phyloP scores from a whole-genome alignment of 1,139 yeast genomes.

The Debaryomyces coudertii region DNA sequence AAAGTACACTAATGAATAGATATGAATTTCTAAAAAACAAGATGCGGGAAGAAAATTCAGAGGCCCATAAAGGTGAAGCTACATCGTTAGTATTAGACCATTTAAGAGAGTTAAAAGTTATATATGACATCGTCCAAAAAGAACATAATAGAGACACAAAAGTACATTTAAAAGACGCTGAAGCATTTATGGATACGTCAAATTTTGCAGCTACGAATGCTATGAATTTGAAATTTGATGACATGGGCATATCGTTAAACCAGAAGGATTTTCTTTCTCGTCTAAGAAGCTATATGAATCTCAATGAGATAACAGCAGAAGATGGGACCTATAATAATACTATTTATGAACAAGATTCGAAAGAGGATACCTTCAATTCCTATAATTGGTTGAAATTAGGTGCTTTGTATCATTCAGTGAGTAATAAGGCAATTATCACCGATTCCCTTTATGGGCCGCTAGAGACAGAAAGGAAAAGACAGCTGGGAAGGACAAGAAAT shows the following conservation, averaged over 20 bases:
- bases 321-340: slow-evolving; percentile 18
- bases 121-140: slow-evolving; percentile 34
- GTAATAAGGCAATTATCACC: slow-evolving; percentile 51
- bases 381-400: slow-evolving; percentile 69
- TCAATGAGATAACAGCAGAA: slow-evolving; percentile 16
- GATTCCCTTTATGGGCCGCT: slow-evolving; percentile 77
- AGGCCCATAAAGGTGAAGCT: slow-evolving; percentile 42
- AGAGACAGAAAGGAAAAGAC: slow-evolving; percentile 59
- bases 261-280: slow-evolving; percentile 49
- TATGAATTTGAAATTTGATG: slow-evolving; percentile 58
- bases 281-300: slow-evolving; percentile 40
- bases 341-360: slow-evolving; percentile 10
- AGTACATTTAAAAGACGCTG: slow-evolving; percentile 37
- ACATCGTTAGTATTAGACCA: slow-evolving; percentile 29
- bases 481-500: slow-evolving; percentile 36
- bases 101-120: slow-evolving; percentile 31
- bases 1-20: slow-evolving; percentile 25
- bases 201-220: slow-evolving; percentile 54
- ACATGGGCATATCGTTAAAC: slow-evolving; percentile 51
- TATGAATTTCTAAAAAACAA: slow-evolving; percentile 30
- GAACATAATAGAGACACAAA: slow-evolving; percentile 31
- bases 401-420: slow-evolving; percentile 48
- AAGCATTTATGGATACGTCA: slow-evolving; percentile 44
- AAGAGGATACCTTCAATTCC: slow-evolving; percentile 34
- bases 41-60: slow-evolving; percentile 25